Base-by-base conservation (phyloP, 2,329 filamentous ascomycete species). In the Colletotrichum viniferum region DNA sequence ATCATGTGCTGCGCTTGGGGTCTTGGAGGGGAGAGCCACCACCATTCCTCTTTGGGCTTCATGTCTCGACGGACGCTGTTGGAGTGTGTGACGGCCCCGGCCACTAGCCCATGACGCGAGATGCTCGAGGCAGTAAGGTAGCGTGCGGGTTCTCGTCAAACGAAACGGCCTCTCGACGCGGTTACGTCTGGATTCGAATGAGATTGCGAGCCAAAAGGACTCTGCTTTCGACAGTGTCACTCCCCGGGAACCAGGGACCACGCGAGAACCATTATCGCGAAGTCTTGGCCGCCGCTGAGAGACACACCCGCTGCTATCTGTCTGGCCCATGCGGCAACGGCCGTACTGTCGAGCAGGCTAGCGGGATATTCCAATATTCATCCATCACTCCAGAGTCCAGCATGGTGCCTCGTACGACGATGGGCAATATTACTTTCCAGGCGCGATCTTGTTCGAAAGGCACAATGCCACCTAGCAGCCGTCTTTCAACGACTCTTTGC, bases 11-110 rank as follows among this genome's bases (percentile, higher is more conserved):
- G 34, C 64, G 18, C 8, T 28, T 36, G 56, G 55, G 38, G 76
- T 75, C 76, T 65, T 48, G 36, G 63, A 30, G 24, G 55, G 34
- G 62, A 72, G 73, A 75, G 77, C 78, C 77, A 77, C 70, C 48
- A 65, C 72, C 66, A 73, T 52, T 60, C 78, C 73, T 34, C 8
- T 75, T 77, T 66, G 67, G 65, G 77, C 43, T 24, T 34, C 56
- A 74, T 75, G 77, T 71, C 63, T 79, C 77, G 69, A 78, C 64
- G 58, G 56, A 68, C 67, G 38, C 28, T 58, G 32, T 38, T 76
- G 43, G 28, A 72, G 34, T 55, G 69, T 72, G 56, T 24, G 55
- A 30, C 43, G 71, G 13, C 65, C 28, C 52, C 61, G 28, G 72
- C 61, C 21, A 26, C 26, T 21, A 30, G 28, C 48, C 72, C 34